A percentile compares a stretch with the other conserved stretches of the same genome.
phyloP scores from a whole-genome alignment of 2,329 filamentous ascomycete genomes.

The Xylaria multiplex region DNA sequence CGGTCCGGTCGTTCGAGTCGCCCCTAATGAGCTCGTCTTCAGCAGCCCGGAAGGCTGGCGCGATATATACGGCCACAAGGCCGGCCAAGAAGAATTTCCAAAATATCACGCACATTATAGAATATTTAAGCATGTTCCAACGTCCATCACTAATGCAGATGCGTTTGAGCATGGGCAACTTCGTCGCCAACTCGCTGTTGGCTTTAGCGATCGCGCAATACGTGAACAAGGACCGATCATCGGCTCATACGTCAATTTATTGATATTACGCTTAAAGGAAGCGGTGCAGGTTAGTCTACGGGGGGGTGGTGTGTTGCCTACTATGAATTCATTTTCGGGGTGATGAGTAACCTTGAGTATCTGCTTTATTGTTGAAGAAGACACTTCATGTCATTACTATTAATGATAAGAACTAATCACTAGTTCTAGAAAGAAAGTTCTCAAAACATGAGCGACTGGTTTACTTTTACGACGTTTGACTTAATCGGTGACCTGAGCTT shows the following conservation, averaged over 20 bases:
- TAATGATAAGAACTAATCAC: neutral
- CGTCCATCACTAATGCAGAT: constrained; percentile 45
- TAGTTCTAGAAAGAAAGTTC: neutral
- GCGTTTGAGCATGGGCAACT: constrained; percentile 48
- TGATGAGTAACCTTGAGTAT: too few species aligned
- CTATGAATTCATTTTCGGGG: too few species aligned
- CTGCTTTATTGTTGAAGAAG: too few species aligned
- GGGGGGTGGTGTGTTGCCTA: too few species aligned
- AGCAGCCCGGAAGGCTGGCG: constrained; percentile 49
- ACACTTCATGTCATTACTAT: neutral
- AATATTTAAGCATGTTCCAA: constrained; percentile 37
- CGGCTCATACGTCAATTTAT: constrained; percentile 49
- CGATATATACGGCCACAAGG: constrained; percentile 52
- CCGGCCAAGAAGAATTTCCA: constrained; percentile 43
- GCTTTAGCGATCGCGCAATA: constrained; percentile 53
- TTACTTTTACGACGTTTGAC: constrained; percentile 54
- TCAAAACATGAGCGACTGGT: constrained; percentile 45
- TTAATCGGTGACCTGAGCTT: constrained; percentile 59
- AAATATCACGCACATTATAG: constrained; percentile 46
- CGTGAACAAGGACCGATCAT: constrained; percentile 54
- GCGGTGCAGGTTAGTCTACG: neutral
- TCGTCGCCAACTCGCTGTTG: constrained; percentile 51
- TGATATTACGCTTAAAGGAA: constrained; percentile 40
- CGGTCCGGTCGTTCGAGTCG: constrained; percentile 12
- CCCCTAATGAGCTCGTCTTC: constrained; percentile 11